These are phyloP conservation scores for Fusarium sp. DNA, from an alignment of 2,329 filamentous ascomycete genomes.

Conservation along the genomic window DNA sequence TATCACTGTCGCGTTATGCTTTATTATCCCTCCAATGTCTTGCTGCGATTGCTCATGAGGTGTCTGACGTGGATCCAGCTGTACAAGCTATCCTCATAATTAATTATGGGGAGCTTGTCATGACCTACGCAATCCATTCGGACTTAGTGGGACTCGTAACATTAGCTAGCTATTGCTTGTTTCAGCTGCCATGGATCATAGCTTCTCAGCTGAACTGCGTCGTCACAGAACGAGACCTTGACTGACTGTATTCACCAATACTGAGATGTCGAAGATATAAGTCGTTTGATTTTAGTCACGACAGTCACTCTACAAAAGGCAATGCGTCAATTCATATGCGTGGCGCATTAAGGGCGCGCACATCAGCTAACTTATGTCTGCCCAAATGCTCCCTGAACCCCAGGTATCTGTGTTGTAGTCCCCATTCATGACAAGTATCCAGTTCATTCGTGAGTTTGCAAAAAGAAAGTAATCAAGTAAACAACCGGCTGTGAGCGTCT, in stretches of 20 bases:
- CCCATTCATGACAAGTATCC: conserved; percentile 15
- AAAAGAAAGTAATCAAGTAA: conserved; percentile 10
- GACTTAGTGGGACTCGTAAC: background rate
- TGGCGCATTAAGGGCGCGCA: conserved; percentile 23
- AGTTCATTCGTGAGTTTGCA: conserved; percentile 14
- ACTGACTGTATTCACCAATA: background rate
- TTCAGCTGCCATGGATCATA: conserved; percentile 24
- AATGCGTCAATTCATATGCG: conserved; percentile 40
- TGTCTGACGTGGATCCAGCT: conserved; percentile 37
- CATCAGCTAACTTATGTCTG: conserved; percentile 7
- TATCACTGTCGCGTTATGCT: conserved; percentile 3
- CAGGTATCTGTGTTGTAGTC: conserved; percentile 42
- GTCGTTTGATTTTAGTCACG: background rate
- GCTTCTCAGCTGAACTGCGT: conserved; percentile 9
- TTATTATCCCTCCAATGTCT: conserved; percentile 2
- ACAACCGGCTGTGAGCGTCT: conserved; percentile 38
- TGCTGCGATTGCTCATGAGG: background rate
- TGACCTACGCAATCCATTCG: conserved; percentile 14
- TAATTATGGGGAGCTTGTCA: conserved; percentile 31
- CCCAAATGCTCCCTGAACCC: conserved; percentile 33
- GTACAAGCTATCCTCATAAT: background rate
- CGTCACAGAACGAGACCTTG: background rate
- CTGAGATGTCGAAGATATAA: too few relatives aligned
- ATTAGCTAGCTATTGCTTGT: conserved; percentile 33
- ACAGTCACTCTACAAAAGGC: background rate